phyloP scores from a whole-genome alignment of 495 filamentous ascomycete species.

The Xylaria nigripes region DNA sequence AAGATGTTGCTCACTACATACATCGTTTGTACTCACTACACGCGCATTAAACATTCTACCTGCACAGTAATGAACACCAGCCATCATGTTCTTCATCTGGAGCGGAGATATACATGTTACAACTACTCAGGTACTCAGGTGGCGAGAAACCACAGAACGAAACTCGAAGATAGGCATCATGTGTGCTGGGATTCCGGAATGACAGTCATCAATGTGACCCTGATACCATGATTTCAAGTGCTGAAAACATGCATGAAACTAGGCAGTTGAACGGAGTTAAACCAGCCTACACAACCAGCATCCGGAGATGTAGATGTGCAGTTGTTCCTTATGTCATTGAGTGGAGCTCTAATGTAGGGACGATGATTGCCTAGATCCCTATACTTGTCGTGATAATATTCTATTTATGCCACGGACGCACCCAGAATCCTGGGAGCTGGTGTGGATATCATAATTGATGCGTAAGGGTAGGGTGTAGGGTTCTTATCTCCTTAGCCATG shows the following conservation, averaged over 20 bases:
- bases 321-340: conserved; percentile 1
- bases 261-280: neutral
- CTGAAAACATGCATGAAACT: neutral
- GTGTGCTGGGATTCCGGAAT: neutral
- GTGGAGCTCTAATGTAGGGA: neutral
- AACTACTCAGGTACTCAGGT: no score
- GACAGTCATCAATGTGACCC: no score
- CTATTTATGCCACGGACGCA: conserved; percentile 12
- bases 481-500: conserved; percentile 12
- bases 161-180: neutral
- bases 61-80: conserved; percentile 5
- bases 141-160: no score
- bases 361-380: neutral
- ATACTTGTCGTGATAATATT: neutral
- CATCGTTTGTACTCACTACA: neutral
- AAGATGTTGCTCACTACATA: neutral
- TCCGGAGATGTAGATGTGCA: neutral
- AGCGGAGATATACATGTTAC: neutral
- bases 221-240: no score
- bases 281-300: neutral
- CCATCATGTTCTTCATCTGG: neutral
- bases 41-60: neutral
- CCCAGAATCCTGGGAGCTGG: conserved; percentile 26
- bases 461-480: conserved; percentile 14
- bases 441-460: conserved; percentile 19